Evolutionary conservation across 2,329 filamentous ascomycete genomes (phyloP).

Genomic region (Pochonia chlamydosporia): DNA sequence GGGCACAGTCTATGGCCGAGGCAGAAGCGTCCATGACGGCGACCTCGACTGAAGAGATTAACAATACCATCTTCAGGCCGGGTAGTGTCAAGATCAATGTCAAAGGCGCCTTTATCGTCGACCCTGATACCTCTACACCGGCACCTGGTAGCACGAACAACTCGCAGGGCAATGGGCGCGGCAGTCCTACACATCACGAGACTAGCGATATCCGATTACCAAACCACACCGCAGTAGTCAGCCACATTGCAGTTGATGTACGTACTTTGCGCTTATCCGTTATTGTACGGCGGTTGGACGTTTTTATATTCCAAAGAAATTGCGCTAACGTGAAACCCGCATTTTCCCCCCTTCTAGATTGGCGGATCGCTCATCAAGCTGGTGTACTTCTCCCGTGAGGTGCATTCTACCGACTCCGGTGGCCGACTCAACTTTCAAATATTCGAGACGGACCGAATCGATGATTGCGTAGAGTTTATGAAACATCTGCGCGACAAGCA

Average conservation of each 20-base stretch:
- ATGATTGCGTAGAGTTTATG: constrained; percentile 91
- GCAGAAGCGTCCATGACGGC: constrained; percentile 19
- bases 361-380: constrained; percentile 93
- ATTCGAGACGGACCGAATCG: constrained; percentile 93
- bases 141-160: constrained; percentile 24
- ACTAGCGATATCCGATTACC: constrained; percentile 93
- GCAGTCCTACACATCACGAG: constrained; percentile 52
- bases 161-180: constrained; percentile 34
- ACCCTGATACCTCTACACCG: constrained; percentile 61
- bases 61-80: constrained; percentile 55
- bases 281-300: not conserved
- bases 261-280: constrained; percentile 27
- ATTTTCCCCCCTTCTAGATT: constrained; percentile 53
- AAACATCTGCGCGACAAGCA: constrained; percentile 79
- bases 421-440: constrained; percentile 91
- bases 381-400: constrained; percentile 92
- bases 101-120: constrained; percentile 91
- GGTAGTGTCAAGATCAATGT: constrained; percentile 91
- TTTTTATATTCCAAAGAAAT: not conserved
- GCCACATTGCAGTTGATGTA: constrained; percentile 95
- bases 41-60: constrained; percentile 49
- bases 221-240: constrained; percentile 91
- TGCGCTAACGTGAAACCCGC: not conserved
- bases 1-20: not conserved
- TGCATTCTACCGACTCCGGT: constrained; percentile 70